Evolutionary conservation across 331 rosid species (phyloP).

Genomic region (Prunus yedoensis): DNA sequence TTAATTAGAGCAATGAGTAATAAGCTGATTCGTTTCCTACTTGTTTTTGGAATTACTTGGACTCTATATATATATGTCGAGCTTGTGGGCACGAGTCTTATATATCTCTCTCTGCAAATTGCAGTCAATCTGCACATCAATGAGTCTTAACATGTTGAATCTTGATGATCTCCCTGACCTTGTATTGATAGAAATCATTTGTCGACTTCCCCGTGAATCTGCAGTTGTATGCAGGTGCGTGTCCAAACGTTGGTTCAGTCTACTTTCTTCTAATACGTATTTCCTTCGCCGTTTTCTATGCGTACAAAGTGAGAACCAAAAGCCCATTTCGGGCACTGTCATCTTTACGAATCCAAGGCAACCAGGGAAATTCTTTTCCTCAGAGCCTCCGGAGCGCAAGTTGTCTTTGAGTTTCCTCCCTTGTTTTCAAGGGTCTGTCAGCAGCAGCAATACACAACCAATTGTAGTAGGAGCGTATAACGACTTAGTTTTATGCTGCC

Average conservation of each 20-base stretch:
- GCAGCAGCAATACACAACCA: background rate
- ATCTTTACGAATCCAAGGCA: too few species aligned
- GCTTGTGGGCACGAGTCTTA: too few species aligned
- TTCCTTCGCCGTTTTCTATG: background rate
- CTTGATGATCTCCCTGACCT: background rate
- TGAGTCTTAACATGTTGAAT: too few species aligned
- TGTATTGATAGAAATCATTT: background rate
- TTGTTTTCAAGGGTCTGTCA: background rate
- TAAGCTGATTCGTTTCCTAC: too few species aligned
- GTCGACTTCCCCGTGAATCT: background rate
- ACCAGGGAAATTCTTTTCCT: too few species aligned
- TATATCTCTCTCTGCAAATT: too few species aligned
- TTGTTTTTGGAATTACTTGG: too few species aligned
- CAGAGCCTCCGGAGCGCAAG: background rate
- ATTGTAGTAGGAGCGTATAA: background rate
- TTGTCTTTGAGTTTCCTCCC: background rate
- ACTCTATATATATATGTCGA: too few species aligned
- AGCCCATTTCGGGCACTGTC: too few species aligned
- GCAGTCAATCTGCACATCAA: too few species aligned
- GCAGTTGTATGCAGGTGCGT: background rate
- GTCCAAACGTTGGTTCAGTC: background rate
- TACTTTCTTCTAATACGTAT: background rate
- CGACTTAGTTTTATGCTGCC: background rate
- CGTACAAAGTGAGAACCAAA: background rate
- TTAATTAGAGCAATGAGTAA: too few species aligned